Conservation (phyloP, 306 rosid species). For the Styphnolobium japonicum region DNA sequence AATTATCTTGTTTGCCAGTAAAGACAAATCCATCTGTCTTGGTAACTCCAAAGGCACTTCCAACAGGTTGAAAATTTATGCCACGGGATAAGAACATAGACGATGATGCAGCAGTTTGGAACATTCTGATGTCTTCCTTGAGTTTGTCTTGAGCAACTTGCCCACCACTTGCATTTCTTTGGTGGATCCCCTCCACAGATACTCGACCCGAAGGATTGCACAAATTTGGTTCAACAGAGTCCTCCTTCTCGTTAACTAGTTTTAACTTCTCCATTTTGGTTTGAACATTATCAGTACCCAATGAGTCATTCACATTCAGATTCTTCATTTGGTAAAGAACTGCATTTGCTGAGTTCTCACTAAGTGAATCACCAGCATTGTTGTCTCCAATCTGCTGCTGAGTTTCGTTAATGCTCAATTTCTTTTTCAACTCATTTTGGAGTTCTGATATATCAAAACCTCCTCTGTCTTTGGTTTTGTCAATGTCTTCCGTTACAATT, state of each 20-base stretch:
- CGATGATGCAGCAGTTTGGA: conserved; percentile 29
- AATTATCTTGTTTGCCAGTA: conserved; percentile 44
- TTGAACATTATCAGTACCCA: background rate
- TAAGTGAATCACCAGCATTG: background rate
- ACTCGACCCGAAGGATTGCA: conserved; percentile 30
- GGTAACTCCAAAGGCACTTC: conserved; percentile 31
- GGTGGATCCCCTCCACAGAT: conserved; percentile 26
- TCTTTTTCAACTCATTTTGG: conserved; percentile 52
- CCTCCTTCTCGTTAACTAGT: conserved; percentile 29
- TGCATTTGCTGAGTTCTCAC: conserved; percentile 31
- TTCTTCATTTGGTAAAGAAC: conserved; percentile 53
- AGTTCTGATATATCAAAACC: conserved; percentile 44
- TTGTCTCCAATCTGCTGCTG: conserved; percentile 20
- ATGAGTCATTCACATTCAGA: conserved; percentile 47
- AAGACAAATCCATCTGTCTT: conserved; percentile 46
- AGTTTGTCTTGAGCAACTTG: conserved; percentile 20
- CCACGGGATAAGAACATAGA: conserved; percentile 30
- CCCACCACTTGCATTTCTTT: conserved; percentile 15
- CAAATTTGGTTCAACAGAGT: conserved; percentile 25
- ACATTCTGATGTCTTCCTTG: conserved; percentile 30
- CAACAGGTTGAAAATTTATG: conserved; percentile 35
- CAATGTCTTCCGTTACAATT: conserved; percentile 29
- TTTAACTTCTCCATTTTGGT: conserved; percentile 51
- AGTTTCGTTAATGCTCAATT: conserved; percentile 42
- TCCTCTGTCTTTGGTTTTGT: conserved; percentile 17